Evolutionary conservation across 495 filamentous ascomycete species (phyloP).

Genomic region (Penicillium riverlandense): DNA sequence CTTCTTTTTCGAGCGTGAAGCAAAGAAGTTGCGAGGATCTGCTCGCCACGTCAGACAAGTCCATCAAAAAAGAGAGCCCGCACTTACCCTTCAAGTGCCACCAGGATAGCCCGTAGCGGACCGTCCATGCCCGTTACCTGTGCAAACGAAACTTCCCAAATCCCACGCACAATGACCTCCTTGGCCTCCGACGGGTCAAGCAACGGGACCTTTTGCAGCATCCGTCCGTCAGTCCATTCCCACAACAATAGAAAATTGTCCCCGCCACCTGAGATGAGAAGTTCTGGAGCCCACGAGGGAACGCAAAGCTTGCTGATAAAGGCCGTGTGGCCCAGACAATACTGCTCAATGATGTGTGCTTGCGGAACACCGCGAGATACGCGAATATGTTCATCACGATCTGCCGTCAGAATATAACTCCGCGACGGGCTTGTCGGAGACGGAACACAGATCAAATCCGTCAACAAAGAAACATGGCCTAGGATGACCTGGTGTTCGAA

Average conservation of each 20-base stretch:
- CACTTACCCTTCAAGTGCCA: constrained; percentile 62
- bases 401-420: constrained; percentile 76
- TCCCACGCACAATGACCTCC: constrained; percentile 26
- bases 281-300: constrained; percentile 40
- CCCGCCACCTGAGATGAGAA: constrained; percentile 81
- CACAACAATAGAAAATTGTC: constrained; percentile 72
- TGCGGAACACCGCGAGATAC: constrained; percentile 79
- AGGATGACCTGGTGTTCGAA: constrained; percentile 74
- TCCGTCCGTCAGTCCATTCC: constrained; percentile 60
- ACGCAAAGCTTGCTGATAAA: constrained; percentile 74
- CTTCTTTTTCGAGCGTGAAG: constrained; percentile 39
- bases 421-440: constrained; percentile 25
- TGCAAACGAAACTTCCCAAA: constrained; percentile 26
- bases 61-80: neutral
- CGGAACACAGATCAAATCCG: constrained; percentile 54
- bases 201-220: constrained; percentile 43
- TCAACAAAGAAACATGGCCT: constrained; percentile 91
- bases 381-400: constrained; percentile 96
- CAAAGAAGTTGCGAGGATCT: constrained; percentile 57
- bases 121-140: constrained; percentile 4
- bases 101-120: constrained; percentile 37
- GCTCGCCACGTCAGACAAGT: constrained; percentile 8
- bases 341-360: constrained; percentile 79
- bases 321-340: constrained; percentile 76
- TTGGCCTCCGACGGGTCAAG: constrained; percentile 11